Conservation (phyloP, 345 rosid species). For the Combretum micranthum region DNA sequence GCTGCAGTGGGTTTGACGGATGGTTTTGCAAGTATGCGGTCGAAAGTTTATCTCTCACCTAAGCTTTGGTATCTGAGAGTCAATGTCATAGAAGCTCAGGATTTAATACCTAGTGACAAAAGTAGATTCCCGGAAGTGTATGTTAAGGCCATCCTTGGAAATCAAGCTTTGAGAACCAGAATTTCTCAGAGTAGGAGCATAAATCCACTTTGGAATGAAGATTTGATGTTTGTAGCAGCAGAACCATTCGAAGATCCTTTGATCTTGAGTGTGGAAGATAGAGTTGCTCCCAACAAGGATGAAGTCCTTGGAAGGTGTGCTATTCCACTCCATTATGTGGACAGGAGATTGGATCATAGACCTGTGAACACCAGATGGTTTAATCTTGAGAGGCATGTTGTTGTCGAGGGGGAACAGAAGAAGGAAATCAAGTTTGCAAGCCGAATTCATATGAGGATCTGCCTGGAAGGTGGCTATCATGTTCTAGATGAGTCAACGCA, state of each 20-base stretch:
- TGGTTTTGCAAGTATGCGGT: conserved; percentile 17
- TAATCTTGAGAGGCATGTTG: conserved; percentile 27
- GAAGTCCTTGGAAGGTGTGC: conserved; percentile 35
- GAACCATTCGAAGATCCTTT: conserved; percentile 48
- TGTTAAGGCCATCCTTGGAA: conserved; percentile 27
- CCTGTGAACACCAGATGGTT: conserved; percentile 20
- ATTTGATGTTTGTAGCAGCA: conserved; percentile 43
- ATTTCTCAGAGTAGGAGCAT: conserved; percentile 18
- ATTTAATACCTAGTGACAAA: conserved; percentile 25
- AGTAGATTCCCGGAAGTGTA: conserved; percentile 24
- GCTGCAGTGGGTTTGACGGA: conserved; percentile 21
- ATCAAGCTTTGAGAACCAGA: conserved; percentile 23
- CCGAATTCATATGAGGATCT: conserved; percentile 28
- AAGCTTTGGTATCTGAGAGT: conserved; percentile 41
- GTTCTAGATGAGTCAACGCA: conserved; percentile 46
- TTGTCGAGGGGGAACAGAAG: conserved; percentile 15
- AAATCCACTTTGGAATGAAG: conserved; percentile 44
- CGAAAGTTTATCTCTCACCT: conserved; percentile 31
- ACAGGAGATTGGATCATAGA: conserved; percentile 22
- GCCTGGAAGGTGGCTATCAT: conserved; percentile 52
- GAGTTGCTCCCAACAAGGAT: conserved; percentile 24
- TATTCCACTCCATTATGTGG: conserved; percentile 22
- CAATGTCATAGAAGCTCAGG: conserved; percentile 35
- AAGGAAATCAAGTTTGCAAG: conserved; percentile 32
- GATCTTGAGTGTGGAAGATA: conserved; percentile 38